These are phyloP conservation scores for Kluyveromyces aestuarii DNA, from an alignment of 805 yeast genomes.

Conservation along the genomic window DNA sequence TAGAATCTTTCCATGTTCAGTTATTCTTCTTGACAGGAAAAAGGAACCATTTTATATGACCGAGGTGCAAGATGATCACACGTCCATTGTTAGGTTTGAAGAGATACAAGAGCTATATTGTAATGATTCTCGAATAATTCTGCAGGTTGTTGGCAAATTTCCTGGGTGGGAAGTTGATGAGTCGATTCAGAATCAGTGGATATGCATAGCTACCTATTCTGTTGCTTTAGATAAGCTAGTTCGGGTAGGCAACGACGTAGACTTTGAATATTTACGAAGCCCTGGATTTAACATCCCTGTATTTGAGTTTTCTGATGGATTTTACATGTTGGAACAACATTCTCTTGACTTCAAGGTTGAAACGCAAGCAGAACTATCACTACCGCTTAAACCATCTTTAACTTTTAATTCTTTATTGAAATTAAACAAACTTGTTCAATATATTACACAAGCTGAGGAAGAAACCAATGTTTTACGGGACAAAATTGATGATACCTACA, in stretches of 20 bases:
- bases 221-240: slow-evolving; percentile 14
- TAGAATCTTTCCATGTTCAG: slow-evolving; percentile 14
- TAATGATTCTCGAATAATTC: slow-evolving; percentile 8
- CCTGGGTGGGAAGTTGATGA: slow-evolving; percentile 8
- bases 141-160: slow-evolving; percentile 15
- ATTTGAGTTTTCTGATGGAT: slow-evolving; percentile 20
- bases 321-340: slow-evolving; percentile 8
- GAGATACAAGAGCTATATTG: slow-evolving; percentile 15
- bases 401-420: slow-evolving; percentile 21
- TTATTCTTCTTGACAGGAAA: slow-evolving; percentile 13
- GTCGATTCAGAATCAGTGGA: slow-evolving; percentile 8
- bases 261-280: slow-evolving; percentile 5
- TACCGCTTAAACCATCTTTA: slow-evolving; percentile 12
- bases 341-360: background rate
- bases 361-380: background rate
- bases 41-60: slow-evolving; percentile 18
- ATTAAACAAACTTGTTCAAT: slow-evolving; percentile 22
- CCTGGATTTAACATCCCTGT: slow-evolving; percentile 14
- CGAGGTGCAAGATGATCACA: slow-evolving; percentile 17
- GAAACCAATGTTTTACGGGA: slow-evolving; percentile 13
- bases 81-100: slow-evolving; percentile 15
- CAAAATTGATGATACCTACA: slow-evolving; percentile 7
- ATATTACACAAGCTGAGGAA: slow-evolving; percentile 13
- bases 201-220: slow-evolving; percentile 4
- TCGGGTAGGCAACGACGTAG: slow-evolving; percentile 5